These are phyloP conservation scores for Pulveroboletus sp. DNA, from an alignment of 768 basidiomycete genomes.

Conservation along the genomic window DNA sequence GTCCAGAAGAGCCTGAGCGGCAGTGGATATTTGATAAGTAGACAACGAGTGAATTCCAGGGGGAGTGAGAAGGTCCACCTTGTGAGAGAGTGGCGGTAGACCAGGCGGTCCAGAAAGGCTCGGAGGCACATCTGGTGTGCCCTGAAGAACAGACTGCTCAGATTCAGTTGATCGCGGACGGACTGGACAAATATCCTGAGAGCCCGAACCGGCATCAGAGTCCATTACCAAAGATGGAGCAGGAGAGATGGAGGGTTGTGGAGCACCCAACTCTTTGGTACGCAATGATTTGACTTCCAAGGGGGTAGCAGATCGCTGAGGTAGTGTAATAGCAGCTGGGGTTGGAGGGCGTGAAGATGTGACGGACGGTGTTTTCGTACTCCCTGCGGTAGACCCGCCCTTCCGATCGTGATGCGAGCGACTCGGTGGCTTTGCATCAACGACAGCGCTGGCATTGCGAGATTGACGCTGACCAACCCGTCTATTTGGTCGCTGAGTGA, in stretches of 20 bases:
- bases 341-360: slow-evolving; percentile 56
- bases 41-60: slow-evolving; percentile 34
- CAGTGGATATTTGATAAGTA: slow-evolving; percentile 82
- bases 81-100: slow-evolving; percentile 41
- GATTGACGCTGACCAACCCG: slow-evolving; percentile 47
- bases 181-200: slow-evolving; percentile 40
- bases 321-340: slow-evolving; percentile 37
- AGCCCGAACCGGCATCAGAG: slow-evolving; percentile 43
- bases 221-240: slow-evolving; percentile 47
- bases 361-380: slow-evolving; percentile 43
- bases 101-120: slow-evolving; percentile 59
- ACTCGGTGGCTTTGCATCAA: slow-evolving; percentile 33
- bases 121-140: slow-evolving; percentile 49
- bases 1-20: slow-evolving; percentile 78
- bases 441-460: slow-evolving; percentile 34
- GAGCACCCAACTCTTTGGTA: slow-evolving; percentile 40
- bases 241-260: slow-evolving; percentile 35
- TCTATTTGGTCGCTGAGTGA: slow-evolving; percentile 37
- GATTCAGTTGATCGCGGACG: slow-evolving; percentile 41
- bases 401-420: slow-evolving; percentile 45
- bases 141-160: slow-evolving; percentile 41
- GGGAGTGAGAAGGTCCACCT: slow-evolving; percentile 48
- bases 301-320: slow-evolving; percentile 43
- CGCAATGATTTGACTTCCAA: slow-evolving; percentile 37
- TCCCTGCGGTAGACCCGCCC: slow-evolving; percentile 26